Base-by-base conservation (phyloP, 164 flowering plant genomes). In the Platanus orientalis region DNA sequence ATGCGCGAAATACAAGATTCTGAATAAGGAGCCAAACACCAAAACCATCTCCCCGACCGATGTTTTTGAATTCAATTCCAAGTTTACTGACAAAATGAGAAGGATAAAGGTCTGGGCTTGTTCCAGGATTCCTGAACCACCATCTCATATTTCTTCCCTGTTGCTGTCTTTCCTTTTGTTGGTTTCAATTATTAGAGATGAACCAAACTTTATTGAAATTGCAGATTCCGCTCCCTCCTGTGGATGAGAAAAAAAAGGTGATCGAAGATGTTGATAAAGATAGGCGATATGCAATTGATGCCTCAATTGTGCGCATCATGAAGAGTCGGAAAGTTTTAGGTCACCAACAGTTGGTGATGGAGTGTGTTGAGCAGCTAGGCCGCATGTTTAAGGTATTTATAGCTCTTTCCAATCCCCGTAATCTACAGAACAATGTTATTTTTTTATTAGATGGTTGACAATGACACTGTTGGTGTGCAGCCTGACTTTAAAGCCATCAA, bases 401-500 rank as follows among this genome's bases (percentile, higher is more conserved):
- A n/a, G n/a, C n/a, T n/a, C n/a, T n/a, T n/a, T n/a, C n/a, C n/a
- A n/a, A n/a, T n/a, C n/a, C n/a, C n/a, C n/a, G n/a, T n/a, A n/a
- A n/a, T 58, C 27, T 6, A n/a, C 7, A 12, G 32, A 9, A 26
- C 53, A 27, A 7, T 19, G 28, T 2, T 11, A 12, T 4, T 48
- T 17, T 23, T 19, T 30, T 17, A n/a, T 3, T 50, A 10, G 25
- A 23, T 48, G n/a, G 52, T 66, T 24, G 29, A 9, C n/a, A 61
- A n/a, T 36, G 29, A 24, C 25, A 34, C 61, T n/a, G 42, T 64
- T 47, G 27, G 56, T 71, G 23, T 78, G 75, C 84, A 88, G 96
- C 92, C 96, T 62, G 96, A 88, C 68, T 76, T 88, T 62, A 88
- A 86, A 73, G 87, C 88, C 47, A 88, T 88, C 58, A 88, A 88